Evolutionary conservation across 1,284 basidiomycete genomes (phyloP).

Genomic region (Thecaphora thlaspeos): DNA sequence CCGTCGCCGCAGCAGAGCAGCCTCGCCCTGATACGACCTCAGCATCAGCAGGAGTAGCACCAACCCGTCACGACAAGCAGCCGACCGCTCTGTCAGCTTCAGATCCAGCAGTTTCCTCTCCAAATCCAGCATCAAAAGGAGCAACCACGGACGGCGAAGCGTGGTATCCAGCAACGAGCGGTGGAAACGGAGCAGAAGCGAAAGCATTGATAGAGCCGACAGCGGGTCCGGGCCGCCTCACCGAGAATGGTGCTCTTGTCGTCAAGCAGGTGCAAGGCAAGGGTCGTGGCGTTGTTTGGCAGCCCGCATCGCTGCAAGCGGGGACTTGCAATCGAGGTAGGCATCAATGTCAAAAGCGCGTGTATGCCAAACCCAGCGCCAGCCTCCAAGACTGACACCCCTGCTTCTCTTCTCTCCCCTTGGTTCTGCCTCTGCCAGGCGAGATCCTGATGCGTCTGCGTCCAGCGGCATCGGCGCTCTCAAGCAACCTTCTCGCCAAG

Average conservation of each 20-base stretch:
- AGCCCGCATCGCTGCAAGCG: neutral
- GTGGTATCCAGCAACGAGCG: too few species aligned
- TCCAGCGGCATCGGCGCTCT: conserved; percentile 22
- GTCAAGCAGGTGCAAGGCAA: neutral
- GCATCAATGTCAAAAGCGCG: too few species aligned
- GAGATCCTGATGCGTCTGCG: conserved; percentile 24
- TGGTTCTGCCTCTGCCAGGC: conserved; percentile 1
- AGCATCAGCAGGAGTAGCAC: too few species aligned
- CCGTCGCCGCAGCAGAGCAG: conserved; percentile 1
- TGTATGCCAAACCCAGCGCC: too few species aligned
- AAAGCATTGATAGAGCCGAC: conserved; percentile 13
- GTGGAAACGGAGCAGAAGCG: too few species aligned
- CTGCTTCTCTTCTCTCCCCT: neutral
- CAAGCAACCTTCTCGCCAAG: conserved; percentile 18
- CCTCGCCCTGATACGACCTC: too few species aligned
- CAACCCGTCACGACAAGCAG: too few species aligned
- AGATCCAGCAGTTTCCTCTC: too few species aligned
- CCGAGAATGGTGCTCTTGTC: neutral
- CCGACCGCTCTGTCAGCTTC: too few species aligned
- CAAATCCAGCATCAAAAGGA: too few species aligned
- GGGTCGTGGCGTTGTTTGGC: neutral
- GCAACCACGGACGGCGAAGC: too few species aligned
- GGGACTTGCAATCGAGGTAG: neutral
- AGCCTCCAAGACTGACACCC: too few species aligned
- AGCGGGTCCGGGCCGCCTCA: neutral